Base-by-base conservation (phyloP, 179 eudicot species). In the Sideroxylon spinosum region DNA sequence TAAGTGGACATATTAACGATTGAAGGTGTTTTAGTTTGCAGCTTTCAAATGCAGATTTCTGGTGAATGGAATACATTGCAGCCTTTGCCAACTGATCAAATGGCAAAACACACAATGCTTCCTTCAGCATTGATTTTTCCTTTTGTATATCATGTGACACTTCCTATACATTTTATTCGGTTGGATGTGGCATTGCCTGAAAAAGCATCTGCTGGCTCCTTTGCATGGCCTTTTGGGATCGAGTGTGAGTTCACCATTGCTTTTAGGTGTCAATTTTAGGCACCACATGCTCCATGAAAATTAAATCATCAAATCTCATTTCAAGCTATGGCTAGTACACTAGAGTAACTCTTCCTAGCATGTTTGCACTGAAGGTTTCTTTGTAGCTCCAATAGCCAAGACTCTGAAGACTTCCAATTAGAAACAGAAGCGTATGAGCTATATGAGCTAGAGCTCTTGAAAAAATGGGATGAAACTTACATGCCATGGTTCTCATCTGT, bases 181-280 rank as follows among this genome's bases (percentile, higher is more conserved):
- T 37, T 52, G 68, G 89, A 82, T 81, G 86, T 78, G 94, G 97
- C 91, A 96, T 85, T 56, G 97, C 98, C 87, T 96, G 99, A 86
- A 96, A 89, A 81, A 96, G 97, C 98, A 96, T 92, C 83, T 96
- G 99, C 82, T 96, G 98, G 75, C 99, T 96, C 87, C 98, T 91
- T 82, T 91, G 98, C 87, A 96, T 80, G 68, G 97, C 99, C 84
- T 91, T 83, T 87, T 92, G 62, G 99, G 99, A 88, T 96, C 97
- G 71, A 94, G 94, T 28, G 99, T 90, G 81, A 92, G 97, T 82
- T 94, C 97, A 81, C 85, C 86, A 87, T 97, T 92, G 81, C 98
- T 37, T 92, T 90, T 96, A 61, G 97, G 93, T 66, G 99, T 96
- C 91, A 96, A 86, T 85, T 94, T 98, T 73, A 96, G 91, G 81